Percentiles rank a stretch among this genome's conserved stretches.
phyloP scores from a whole-genome alignment of 495 filamentous ascomycete genomes.

The Hyaloscypha finlandica region DNA sequence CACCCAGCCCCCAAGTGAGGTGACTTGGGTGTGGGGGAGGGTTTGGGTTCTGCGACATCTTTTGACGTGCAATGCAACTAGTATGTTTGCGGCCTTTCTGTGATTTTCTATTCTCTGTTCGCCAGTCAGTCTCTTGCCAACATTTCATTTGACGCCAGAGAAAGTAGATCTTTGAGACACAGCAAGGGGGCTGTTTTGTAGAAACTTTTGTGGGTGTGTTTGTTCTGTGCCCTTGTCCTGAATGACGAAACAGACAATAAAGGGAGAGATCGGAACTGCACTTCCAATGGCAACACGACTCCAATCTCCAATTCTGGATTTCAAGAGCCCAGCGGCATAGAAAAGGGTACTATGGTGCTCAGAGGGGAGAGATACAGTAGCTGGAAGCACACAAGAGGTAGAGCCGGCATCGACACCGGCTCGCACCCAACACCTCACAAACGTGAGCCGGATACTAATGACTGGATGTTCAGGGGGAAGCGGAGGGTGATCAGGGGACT shows the following conservation, averaged over 20 bases:
- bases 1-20: conserved; percentile 22
- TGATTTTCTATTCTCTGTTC: neutral
- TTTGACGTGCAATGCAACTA: neutral
- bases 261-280: neutral
- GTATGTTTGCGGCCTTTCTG: neutral
- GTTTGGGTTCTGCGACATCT: neutral
- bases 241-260: neutral
- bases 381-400: no score
- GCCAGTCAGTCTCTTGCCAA: neutral
- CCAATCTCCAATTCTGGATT: neutral
- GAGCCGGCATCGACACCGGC: neutral
- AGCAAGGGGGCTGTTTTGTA: neutral
- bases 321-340: neutral
- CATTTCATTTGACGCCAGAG: neutral
- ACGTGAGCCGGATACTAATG: neutral
- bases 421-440: neutral
- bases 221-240: neutral
- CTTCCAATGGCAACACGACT: neutral
- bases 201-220: neutral
- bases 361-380: no score
- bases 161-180: neutral
- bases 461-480: neutral
- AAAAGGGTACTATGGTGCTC: neutral
- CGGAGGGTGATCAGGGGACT: no score
- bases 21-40: neutral